Percentiles rank a stretch among this genome's conserved stretches.
phyloP scores from a whole-genome alignment of 371 early-diverging fungal species.

The Cokeromyces recurvatus region DNA sequence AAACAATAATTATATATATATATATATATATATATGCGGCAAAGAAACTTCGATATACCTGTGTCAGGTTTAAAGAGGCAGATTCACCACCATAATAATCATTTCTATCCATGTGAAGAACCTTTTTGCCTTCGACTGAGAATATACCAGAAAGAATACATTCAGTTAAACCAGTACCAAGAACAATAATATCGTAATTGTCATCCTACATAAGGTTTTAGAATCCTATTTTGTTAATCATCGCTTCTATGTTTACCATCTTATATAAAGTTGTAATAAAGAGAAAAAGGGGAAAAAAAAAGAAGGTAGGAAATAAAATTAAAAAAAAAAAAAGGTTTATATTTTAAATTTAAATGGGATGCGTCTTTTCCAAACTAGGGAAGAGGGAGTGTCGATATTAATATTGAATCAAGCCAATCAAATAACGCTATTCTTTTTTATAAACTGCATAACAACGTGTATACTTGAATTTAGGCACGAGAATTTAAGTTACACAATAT shows the following conservation, averaged over 20 bases:
- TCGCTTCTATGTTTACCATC: not conserved
- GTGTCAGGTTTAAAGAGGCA: constrained; percentile 90
- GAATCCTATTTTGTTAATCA: not conserved
- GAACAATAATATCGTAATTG: constrained; percentile 92
- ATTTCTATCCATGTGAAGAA: constrained; percentile 98
- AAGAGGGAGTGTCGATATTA: constrained; percentile 8
- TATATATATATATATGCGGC: not conserved
- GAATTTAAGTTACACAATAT: no score
- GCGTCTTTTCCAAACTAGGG: constrained; percentile 18
- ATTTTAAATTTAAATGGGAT: not conserved
- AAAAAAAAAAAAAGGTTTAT: not conserved
- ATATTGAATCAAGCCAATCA: no score
- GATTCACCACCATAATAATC: constrained; percentile 98
- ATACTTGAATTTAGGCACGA: no score
- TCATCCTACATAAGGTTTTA: constrained; percentile 60
- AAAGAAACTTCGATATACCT: constrained; percentile 48
- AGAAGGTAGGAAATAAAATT: constrained; percentile 7
- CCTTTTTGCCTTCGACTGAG: constrained; percentile 97
- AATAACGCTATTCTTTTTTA: no score
- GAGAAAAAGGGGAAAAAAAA: constrained; percentile 3
- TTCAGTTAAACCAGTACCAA: constrained; percentile 99
- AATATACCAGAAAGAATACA: constrained; percentile 98
- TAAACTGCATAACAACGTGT: no score
- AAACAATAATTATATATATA: not conserved
- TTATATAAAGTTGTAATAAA: not conserved